Percentiles rank a stretch among this genome's conserved stretches.
Evolutionary conservation across 441 rosid species (phyloP).

Genomic region (Euphorbia celastroides): DNA sequence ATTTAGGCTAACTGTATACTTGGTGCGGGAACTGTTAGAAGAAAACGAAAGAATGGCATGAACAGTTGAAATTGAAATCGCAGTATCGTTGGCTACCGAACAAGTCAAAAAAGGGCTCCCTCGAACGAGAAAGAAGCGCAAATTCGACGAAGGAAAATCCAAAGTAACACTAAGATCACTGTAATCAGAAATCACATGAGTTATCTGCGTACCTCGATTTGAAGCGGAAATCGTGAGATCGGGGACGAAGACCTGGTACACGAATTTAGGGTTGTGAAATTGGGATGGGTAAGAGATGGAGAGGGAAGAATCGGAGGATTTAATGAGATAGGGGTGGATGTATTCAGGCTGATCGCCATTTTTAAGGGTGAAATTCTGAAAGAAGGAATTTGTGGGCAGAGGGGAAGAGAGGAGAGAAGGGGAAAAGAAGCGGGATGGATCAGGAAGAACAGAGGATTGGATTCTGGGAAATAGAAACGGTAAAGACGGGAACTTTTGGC

Average conservation of each 20-base stretch:
- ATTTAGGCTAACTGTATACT: conserved; percentile 59
- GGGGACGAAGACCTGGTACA: conserved; percentile 51
- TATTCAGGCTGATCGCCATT: conserved; percentile 81
- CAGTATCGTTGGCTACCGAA: conserved; percentile 36
- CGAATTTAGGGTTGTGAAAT: conserved; percentile 48
- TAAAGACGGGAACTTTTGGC: conserved; percentile 19
- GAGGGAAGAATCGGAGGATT: conserved; percentile 51
- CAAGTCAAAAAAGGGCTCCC: conserved; percentile 89
- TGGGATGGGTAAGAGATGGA: conserved; percentile 65
- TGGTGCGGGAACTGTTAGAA: conserved; percentile 45
- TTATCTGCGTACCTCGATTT: conserved; percentile 20
- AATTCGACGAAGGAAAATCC: conserved; percentile 59
- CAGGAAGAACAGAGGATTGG: conserved; percentile 66
- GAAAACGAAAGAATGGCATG: conserved; percentile 66
- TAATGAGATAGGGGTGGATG: conserved; percentile 80
- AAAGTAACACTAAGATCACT: conserved; percentile 75
- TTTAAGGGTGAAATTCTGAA: conserved; percentile 80
- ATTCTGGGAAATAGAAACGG: conserved; percentile 58
- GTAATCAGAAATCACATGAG: conserved; percentile 61
- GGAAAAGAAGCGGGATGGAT: conserved; percentile 72
- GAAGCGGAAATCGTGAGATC: conserved; percentile 65
- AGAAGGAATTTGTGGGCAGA: conserved; percentile 83
- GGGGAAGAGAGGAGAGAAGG: conserved; percentile 63
- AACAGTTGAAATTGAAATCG: conserved; percentile 58
- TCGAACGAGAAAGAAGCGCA: conserved; percentile 71